Base-by-base conservation (phyloP, 2,329 filamentous ascomycete species). In the Tolypocladium sp. region DNA sequence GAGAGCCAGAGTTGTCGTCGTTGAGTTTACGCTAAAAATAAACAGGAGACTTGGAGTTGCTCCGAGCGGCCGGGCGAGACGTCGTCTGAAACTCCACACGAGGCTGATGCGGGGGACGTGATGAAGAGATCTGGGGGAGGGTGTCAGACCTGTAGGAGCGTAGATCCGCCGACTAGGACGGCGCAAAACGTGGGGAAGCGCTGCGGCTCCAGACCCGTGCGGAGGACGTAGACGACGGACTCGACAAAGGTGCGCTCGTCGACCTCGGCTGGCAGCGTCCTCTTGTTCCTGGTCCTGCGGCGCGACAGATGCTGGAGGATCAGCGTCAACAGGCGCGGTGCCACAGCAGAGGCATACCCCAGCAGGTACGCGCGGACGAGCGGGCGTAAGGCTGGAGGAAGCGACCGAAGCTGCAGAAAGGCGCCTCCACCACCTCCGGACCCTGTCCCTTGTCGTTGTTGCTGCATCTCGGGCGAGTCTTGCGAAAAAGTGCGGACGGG, bases 121-220 rank as follows among this genome's bases (percentile, higher is more conserved):
- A 33, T 33, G 46, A n/a, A 33, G 4, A 33, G 12, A 55, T 55
- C 53, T 40, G 53, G 53, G 53, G 44, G n/a, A 49, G 30, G 46
- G 52, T 53, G 54, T 66, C 76, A 65, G 73, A 82, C 83, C 76
- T 85, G 78, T n/a, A 87, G 68, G n/a, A 87, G 68, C 30, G 83
- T 84, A 62, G 79, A 81, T 44, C 84, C 83, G 40, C 84, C 85
- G 44, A 83, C 79, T 12, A 87, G 71, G 8, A 78, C 74, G 9
- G 83, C 84, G 68, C 84, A 87, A 67, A 87, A 87, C 4, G 83
- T 76, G 51, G 85, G 83, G 65, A 87, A 87, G 10, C 83, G 77
- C 61, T 80, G 79, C 58, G 74, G 72, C 52, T 83, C 81, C 20
- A 86, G 71, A 3, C 82, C 83, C 9, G 76, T 76, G 46, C 71